These are phyloP conservation scores for Suillus ampliporus DNA, from an alignment of 768 basidiomycete species.

Conservation along the genomic window DNA sequence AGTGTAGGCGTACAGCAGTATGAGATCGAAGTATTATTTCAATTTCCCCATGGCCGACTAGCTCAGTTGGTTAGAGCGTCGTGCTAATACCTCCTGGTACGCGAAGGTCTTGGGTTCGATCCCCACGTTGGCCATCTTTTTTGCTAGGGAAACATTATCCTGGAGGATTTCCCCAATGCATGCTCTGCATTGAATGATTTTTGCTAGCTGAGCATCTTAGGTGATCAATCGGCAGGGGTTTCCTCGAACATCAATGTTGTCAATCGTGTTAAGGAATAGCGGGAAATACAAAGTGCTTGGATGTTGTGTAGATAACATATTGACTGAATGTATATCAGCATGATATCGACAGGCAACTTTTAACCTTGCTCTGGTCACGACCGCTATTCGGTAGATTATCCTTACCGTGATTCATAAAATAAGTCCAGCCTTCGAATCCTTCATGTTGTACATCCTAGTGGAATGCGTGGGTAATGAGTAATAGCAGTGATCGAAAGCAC, in stretches of 20 bases:
- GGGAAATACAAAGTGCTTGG: neutral
- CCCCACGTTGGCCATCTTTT: slow-evolving; percentile 70
- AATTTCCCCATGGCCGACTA: slow-evolving; percentile 63
- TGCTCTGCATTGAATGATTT: too few relatives aligned
- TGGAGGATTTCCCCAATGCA: too few relatives aligned
- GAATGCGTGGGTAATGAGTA: neutral
- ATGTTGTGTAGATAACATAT: neutral
- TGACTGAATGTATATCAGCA: neutral
- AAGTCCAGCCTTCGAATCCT: neutral
- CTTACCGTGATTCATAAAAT: neutral
- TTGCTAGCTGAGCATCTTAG: too few relatives aligned
- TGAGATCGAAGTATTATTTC: neutral
- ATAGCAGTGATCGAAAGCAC: neutral
- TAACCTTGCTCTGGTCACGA: neutral
- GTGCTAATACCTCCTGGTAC: slow-evolving; percentile 61
- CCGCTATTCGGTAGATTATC: neutral
- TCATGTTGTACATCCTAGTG: neutral
- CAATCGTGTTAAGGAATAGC: too few relatives aligned
- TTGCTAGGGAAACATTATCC: slow-evolving; percentile 1
- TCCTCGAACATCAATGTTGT: too few relatives aligned
- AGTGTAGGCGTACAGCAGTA: too few relatives aligned
- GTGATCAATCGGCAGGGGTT: too few relatives aligned
- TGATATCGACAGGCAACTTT: neutral
- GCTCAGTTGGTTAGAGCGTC: slow-evolving; percentile 95
- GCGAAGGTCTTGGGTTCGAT: slow-evolving; percentile 85